phyloP scores from a whole-genome alignment of 768 basidiomycete genomes.

The Phlebiopsis gigantea region DNA sequence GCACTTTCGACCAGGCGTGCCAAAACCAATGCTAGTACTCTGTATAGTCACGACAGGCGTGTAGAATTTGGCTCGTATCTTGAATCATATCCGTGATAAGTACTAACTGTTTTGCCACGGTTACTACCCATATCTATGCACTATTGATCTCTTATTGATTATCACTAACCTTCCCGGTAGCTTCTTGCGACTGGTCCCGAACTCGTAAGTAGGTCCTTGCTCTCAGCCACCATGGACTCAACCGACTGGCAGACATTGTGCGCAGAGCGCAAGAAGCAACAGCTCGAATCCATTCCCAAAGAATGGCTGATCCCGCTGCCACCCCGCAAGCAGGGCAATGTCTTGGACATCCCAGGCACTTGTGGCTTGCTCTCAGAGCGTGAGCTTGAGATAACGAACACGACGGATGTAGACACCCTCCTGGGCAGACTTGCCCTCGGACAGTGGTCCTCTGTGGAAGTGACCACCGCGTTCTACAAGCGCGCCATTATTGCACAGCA shows the following conservation, averaged over 20 bases:
- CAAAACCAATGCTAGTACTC: no score
- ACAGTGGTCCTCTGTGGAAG: slow-evolving; percentile 54
- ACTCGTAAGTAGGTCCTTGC: no score
- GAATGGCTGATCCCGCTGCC: slow-evolving; percentile 56
- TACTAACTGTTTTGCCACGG: no score
- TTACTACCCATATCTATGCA: no score
- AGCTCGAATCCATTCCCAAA: slow-evolving; percentile 52
- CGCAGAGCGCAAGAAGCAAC: slow-evolving; percentile 47
- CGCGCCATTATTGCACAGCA: slow-evolving; percentile 48
- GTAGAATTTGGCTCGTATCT: no score
- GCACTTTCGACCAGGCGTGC: no score
- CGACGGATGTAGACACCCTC: slow-evolving; percentile 38
- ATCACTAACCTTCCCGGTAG: no score
- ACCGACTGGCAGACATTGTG: slow-evolving; percentile 46
- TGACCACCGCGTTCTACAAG: slow-evolving; percentile 41
- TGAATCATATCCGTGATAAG: no score
- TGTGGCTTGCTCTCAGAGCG: slow-evolving; percentile 51
- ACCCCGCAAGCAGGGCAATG: slow-evolving; percentile 42
- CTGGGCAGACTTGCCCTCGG: slow-evolving; percentile 48
- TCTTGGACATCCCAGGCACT: slow-evolving; percentile 46
- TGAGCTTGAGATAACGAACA: slow-evolving; percentile 61
- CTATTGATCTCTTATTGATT: no score
- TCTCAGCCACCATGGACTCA: slow-evolving; percentile 9
- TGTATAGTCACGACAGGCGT: no score
- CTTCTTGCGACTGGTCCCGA: no score